Evolutionary conservation across 1,139 yeast genomes (phyloP).

Genomic region (Geotrichum aggregatum): DNA sequence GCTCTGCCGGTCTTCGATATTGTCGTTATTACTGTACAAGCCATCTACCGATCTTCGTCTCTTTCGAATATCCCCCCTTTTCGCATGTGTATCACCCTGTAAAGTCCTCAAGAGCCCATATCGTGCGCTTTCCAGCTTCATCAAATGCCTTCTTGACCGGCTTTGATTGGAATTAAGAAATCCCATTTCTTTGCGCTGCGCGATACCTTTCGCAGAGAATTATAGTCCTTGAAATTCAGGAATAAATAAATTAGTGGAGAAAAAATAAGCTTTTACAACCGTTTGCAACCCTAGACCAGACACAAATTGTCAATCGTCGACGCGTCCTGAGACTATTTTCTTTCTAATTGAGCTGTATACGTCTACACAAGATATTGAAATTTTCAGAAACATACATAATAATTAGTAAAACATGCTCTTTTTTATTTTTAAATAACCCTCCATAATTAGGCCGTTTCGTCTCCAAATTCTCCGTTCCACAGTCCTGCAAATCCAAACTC

Average conservation of each 20-base stretch:
- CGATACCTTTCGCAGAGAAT: too few species aligned
- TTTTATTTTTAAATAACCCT: background rate
- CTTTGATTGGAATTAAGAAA: constrained; percentile 6
- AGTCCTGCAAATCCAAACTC: constrained; percentile 89
- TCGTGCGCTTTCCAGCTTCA: background rate
- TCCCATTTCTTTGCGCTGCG: constrained; percentile 8
- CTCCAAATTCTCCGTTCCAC: constrained; percentile 30
- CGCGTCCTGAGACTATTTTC: too few species aligned
- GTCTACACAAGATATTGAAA: background rate
- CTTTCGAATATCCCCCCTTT: background rate
- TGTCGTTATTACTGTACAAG: background rate
- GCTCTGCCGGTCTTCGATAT: background rate
- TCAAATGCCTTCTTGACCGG: background rate
- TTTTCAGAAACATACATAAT: background rate
- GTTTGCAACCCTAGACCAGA: too few species aligned
- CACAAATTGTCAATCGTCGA: too few species aligned
- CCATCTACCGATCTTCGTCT: background rate
- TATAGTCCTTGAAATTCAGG: too few species aligned
- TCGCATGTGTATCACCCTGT: background rate
- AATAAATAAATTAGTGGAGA: too few species aligned
- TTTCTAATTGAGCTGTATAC: too few species aligned
- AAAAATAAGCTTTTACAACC: too few species aligned
- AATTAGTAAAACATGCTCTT: constrained; percentile 6
- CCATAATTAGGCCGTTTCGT: constrained; percentile 19
- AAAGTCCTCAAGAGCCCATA: background rate